Base-by-base conservation (phyloP, 1,284 basidiomycete genomes). In the Austroboletus niveus region DNA sequence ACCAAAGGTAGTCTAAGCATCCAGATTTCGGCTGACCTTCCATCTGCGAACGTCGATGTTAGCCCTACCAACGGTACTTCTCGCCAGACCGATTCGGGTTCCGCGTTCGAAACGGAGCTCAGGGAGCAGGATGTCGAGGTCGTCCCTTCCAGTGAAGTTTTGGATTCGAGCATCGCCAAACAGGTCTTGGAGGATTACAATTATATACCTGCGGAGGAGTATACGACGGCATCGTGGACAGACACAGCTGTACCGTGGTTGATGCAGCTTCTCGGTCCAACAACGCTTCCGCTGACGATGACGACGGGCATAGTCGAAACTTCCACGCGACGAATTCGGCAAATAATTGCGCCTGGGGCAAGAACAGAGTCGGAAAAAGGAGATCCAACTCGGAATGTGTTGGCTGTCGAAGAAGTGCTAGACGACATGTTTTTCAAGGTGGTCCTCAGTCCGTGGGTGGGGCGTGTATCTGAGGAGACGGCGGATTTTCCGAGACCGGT, bases 281-380 rank as follows among this genome's bases (percentile, higher is more conserved):
- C 72, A 0, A 51, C 61, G 9, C 60, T 82, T 42, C 78, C 80
- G 10, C 49, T 74, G 45, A 76, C 73, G 24, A 78, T 80, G 62
- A 69, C 67, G 15, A 69, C 75, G 6, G 78, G 77, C 35, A 57
- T 80, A 47, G 71, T 79, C 50, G 81, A 83, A 55, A 63, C 65
- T 32, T 78, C 78, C 7, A 75, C 75, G 24, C 71, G 81, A 17
- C 66, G 69, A 31, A 71, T 82, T 58, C 62, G 63, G 24, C 56
- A 65, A 24, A 58, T 74, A 47, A 52, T 69, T 27, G 58, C 62
- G 3, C 58, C 67, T 0, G 73, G 73, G 31, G 31, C 15, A 24
- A 15, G 74, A 70, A 1, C 51, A 61, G 9, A 64, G 22, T 17
- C 14, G 3, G 22, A 8, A 24, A 22, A 51, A 20, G 17, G 9